Conservation (phyloP, 345 rosid species). For the Eucalyptus fibrosa region DNA sequence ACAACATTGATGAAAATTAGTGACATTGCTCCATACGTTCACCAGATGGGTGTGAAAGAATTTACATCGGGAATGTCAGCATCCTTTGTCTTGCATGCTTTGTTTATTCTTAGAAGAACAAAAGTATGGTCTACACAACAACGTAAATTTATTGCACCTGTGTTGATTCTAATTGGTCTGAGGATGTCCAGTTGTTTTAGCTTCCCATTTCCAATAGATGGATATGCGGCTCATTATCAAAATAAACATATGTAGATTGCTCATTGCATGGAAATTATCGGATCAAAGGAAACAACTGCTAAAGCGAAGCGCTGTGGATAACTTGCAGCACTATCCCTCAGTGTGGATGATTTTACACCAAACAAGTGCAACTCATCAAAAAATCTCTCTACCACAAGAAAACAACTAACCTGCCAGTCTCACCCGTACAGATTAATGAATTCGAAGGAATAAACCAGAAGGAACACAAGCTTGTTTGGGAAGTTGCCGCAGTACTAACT, state of each 20-base stretch:
- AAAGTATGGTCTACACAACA: background rate
- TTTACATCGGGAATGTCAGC: background rate
- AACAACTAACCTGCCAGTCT: slow-evolving; percentile 28
- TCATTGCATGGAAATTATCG: background rate
- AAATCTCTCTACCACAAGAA: background rate
- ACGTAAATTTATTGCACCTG: background rate
- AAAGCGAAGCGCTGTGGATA: background rate
- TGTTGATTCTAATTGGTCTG: background rate
- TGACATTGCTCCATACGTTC: background rate
- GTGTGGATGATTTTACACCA: background rate
- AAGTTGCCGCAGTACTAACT: slow-evolving; percentile 19
- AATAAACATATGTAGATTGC: background rate
- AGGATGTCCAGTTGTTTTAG: background rate
- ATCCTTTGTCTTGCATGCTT: background rate
- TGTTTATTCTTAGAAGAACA: background rate
- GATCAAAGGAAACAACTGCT: background rate
- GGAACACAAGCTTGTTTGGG: slow-evolving; percentile 19
- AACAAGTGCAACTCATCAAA: background rate
- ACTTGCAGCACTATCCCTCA: background rate
- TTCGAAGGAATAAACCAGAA: slow-evolving; percentile 31
- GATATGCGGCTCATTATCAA: background rate
- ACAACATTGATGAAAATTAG: background rate
- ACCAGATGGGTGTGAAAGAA: background rate
- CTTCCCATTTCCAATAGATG: background rate
- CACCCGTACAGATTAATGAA: slow-evolving; percentile 43